These are phyloP conservation scores for Boletus semigastroideus DNA, from an alignment of 1,284 basidiomycete species.

Conservation along the genomic window DNA sequence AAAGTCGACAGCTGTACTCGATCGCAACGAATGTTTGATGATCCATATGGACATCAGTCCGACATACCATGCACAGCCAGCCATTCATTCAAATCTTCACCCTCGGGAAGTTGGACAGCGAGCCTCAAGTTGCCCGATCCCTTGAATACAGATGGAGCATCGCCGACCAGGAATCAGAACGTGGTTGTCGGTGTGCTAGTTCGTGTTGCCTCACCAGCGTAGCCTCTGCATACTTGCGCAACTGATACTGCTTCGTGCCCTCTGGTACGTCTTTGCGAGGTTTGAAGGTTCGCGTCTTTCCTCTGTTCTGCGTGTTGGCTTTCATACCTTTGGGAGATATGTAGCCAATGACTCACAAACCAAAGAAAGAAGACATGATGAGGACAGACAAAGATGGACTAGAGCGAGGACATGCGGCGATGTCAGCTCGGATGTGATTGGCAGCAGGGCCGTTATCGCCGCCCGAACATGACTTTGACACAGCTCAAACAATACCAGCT, in stretches of 20 bases:
- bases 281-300: constrained; percentile 95
- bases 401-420: constrained; percentile 5
- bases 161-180: constrained; percentile 7
- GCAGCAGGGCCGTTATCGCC: constrained; percentile 7
- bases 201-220: constrained; percentile 66
- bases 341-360: constrained; percentile 56
- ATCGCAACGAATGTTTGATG: constrained; percentile 3
- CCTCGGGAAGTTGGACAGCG: constrained; percentile 90
- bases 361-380: constrained; percentile 81
- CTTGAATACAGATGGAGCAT: constrained; percentile 41
- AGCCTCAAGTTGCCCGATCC: constrained; percentile 91
- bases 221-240: constrained; percentile 96
- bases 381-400: constrained; percentile 9
- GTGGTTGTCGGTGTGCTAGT: background rate
- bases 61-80: constrained; percentile 90
- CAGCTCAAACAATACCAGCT: background rate
- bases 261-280: constrained; percentile 94
- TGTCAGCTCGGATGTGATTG: background rate
- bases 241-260: constrained; percentile 95
- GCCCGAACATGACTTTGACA: background rate
- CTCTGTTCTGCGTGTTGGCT: constrained; percentile 42
- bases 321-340: constrained; percentile 1
- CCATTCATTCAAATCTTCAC: constrained; percentile 96
- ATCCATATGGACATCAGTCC: background rate
- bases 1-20: constrained; percentile 80